phyloP scores from a whole-genome alignment of 257 asterid species.

The Henckelia pumila region DNA sequence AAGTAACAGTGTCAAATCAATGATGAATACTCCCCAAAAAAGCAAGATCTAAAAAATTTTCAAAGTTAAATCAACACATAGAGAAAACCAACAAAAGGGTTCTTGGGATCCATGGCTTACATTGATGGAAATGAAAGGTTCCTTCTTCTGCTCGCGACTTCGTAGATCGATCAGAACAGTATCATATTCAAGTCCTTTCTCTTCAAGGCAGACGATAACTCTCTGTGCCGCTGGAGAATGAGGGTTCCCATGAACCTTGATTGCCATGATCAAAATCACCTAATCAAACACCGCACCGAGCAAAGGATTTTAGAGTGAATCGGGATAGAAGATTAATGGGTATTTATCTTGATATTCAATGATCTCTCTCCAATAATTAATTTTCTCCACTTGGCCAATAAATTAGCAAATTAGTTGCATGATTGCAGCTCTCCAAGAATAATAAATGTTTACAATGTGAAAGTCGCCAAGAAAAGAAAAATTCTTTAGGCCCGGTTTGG shows the following conservation, averaged over 20 bases:
- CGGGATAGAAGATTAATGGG: too few relatives aligned
- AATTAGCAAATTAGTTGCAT: too few relatives aligned
- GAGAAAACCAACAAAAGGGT: not conserved
- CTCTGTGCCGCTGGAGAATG: slow-evolving; percentile 36
- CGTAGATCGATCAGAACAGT: slow-evolving; percentile 27
- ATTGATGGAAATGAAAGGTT: slow-evolving; percentile 37
- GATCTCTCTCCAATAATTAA: too few relatives aligned
- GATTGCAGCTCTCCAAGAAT: too few relatives aligned
- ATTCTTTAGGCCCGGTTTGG: too few relatives aligned
- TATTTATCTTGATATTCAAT: too few relatives aligned
- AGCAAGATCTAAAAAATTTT: too few relatives aligned
- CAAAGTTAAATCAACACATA: too few relatives aligned
- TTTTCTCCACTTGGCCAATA: too few relatives aligned
- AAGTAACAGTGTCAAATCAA: not conserved
- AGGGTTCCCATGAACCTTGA: slow-evolving; percentile 42
- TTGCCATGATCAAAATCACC: slow-evolving; percentile 27
- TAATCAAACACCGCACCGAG: not conserved
- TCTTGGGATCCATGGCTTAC: slow-evolving; percentile 18
- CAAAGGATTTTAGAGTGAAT: not conserved
- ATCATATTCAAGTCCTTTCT: slow-evolving; percentile 37
- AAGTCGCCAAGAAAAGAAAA: too few relatives aligned
- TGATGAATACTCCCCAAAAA: not conserved
- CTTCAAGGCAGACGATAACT: slow-evolving; percentile 37
- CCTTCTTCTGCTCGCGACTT: slow-evolving; percentile 41
- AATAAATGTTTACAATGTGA: too few relatives aligned